A percentile compares a stretch with the other conserved stretches of the same genome.
These are phyloP conservation scores for Austroboletus olivaceoglutinosus DNA, from an alignment of 1,284 basidiomycete species.

Conservation along the genomic window DNA sequence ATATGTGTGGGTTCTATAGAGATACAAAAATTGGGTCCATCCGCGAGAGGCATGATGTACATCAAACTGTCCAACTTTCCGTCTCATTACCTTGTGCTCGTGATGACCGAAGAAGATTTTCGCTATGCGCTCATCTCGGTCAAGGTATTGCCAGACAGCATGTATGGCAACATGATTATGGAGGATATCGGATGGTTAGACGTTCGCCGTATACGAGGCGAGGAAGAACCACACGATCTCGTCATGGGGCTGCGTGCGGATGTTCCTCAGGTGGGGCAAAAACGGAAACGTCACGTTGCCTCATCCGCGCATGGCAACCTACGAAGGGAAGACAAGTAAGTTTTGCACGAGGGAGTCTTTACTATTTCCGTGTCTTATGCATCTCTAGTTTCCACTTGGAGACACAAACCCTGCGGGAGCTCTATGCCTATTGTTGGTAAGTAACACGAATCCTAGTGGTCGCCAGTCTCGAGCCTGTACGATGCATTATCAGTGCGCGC, in stretches of 20 bases:
- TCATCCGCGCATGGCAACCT: slow-evolving; percentile 4
- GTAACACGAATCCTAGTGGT: slow-evolving; percentile 12
- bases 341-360: not conserved
- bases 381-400: slow-evolving; percentile 60
- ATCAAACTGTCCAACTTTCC: slow-evolving; percentile 70
- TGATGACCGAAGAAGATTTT: slow-evolving; percentile 73
- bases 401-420: slow-evolving; percentile 64
- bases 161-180: slow-evolving; percentile 60
- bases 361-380: not conserved
- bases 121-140: slow-evolving; percentile 74
- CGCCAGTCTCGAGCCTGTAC: not conserved
- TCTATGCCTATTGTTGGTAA: slow-evolving; percentile 81
- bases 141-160: slow-evolving; percentile 47
- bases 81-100: slow-evolving; percentile 71
- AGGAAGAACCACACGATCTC: slow-evolving; percentile 28
- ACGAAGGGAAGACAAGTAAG: slow-evolving; percentile 30
- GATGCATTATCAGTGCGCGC: slow-evolving; percentile 59
- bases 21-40: slow-evolving; percentile 58
- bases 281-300: slow-evolving; percentile 36
- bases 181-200: slow-evolving; percentile 79
- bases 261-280: slow-evolving; percentile 32
- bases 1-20: slow-evolving; percentile 41
- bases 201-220: slow-evolving; percentile 56
- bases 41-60: slow-evolving; percentile 57
- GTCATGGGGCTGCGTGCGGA: slow-evolving; percentile 11